Percentiles rank a stretch among this genome's conserved stretches.
Conservation (phyloP, 1,284 basidiomycete species). For the Puccinia coronata region DNA sequence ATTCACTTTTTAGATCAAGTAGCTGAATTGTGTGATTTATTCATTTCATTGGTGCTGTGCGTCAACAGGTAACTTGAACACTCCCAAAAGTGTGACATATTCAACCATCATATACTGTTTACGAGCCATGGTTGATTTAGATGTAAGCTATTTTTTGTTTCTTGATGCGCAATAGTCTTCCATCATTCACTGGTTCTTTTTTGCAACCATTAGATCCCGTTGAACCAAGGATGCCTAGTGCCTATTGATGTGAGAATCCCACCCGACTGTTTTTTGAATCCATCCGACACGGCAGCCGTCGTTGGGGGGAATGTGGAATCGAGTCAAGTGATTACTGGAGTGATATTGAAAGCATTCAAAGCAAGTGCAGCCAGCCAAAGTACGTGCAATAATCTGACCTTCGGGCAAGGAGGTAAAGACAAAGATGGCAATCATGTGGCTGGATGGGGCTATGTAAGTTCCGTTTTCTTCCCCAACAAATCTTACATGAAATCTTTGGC, state of each 20-base stretch:
- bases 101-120: conserved; percentile 92
- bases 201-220: conserved; percentile 50
- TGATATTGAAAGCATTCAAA: conserved; percentile 88
- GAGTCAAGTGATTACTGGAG: conserved; percentile 89
- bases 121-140: conserved; percentile 83
- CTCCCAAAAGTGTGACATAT: conserved; percentile 80
- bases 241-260: conserved; percentile 72
- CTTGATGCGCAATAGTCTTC: conserved; percentile 13
- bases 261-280: conserved; percentile 73
- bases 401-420: conserved; percentile 83
- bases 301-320: conserved; percentile 92
- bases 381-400: conserved; percentile 84
- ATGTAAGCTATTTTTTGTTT: conserved; percentile 59
- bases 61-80: conserved; percentile 43
- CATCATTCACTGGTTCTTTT: conserved; percentile 21
- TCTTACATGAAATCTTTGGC: background rate
- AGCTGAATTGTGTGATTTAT: no score
- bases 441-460: conserved; percentile 76
- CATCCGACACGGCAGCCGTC: conserved; percentile 76
- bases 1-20: background rate
- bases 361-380: conserved; percentile 92
- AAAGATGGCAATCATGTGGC: conserved; percentile 71
- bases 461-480: background rate
- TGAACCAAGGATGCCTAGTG: conserved; percentile 63
- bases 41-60: no score